Evolutionary conservation across 768 basidiomycete species (phyloP), one percentile per base, ranked within the genome.

Genomic region (Rhodotorula graminis): DNA sequence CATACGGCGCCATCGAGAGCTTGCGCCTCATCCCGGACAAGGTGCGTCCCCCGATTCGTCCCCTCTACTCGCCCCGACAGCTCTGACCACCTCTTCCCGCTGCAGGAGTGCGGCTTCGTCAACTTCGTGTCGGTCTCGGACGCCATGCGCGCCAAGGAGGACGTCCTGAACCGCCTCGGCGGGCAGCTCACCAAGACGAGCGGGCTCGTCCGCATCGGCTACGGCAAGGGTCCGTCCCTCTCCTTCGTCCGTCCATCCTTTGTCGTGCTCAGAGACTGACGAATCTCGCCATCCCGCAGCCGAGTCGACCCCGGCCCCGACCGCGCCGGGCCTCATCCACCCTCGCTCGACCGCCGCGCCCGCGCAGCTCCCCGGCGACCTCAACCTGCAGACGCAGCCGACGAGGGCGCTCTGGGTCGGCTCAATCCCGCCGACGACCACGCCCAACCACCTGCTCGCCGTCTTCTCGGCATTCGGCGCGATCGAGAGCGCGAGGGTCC

Each of bases 331-430:
- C 15, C 67, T 72, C 42, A 64, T 68, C 29, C 71, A 72, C 52
- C 67, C 71, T 2, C 71, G 71, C 52, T 68, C 71, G 46, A 64
- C 73, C 40, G 65, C 68, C 33, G 72, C 67, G 0, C 59, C 59
- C 12, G 59, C 58, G 19, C 44, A 55, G 42, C 19, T 52, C 2
- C 44, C 64, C 18, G 47, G 60, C 23, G 72, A 73, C 29, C 59
- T 69, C 60, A 69, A 93, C 80, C 82, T 92, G 33, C 93, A 94
- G 80, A 90, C 90, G 16, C 88, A 90, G 53, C 96, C 96, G 9
- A 97, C 96, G 2, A 85, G 96, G 69, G 95, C 95, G 3, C 85
- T 98, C 31, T 99, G 96, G 95, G 91, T 99, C 78, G 96, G 96
- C 11, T 93, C 91, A 56, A 96, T 99, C 78, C 96, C 96, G 18